A percentile compares a stretch with the other conserved stretches of the same genome.
phyloP scores from a whole-genome alignment of 2,329 filamentous ascomycete genomes.

The Arthrocladium fulminans region DNA sequence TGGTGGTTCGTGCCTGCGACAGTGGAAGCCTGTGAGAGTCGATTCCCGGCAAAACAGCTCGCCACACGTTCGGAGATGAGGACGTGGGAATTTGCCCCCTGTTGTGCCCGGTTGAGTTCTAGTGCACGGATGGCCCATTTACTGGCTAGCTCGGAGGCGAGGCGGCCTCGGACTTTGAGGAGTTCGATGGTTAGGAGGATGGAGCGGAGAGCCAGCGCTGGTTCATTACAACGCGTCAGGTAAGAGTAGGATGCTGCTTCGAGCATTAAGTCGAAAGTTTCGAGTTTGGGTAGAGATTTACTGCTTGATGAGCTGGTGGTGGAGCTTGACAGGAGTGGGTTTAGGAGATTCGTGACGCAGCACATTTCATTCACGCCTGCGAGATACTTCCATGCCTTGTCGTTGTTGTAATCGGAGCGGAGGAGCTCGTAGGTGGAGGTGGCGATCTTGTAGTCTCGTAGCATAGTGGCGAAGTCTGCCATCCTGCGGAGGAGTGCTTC shows the following conservation, averaged over 20 bases:
- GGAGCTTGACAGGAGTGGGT: slow-evolving; percentile 43
- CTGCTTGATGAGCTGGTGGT: slow-evolving; percentile 33
- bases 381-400: slow-evolving; percentile 95
- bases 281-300: slow-evolving; percentile 66
- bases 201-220: slow-evolving; percentile 72
- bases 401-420: slow-evolving; percentile 78
- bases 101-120: slow-evolving; percentile 66
- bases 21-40: neutral
- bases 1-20: slow-evolving; percentile 47
- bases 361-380: slow-evolving; percentile 94
- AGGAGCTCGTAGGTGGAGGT: slow-evolving; percentile 87
- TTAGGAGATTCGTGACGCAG: slow-evolving; percentile 71
- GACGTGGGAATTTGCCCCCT: slow-evolving; percentile 58
- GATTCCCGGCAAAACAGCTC: slow-evolving; percentile 68
- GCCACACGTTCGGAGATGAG: slow-evolving; percentile 79
- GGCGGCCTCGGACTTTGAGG: slow-evolving; percentile 67
- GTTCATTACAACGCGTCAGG: slow-evolving; percentile 68
- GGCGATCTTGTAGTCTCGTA: slow-evolving; percentile 89
- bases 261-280: slow-evolving; percentile 76
- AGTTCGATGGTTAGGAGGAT: slow-evolving; percentile 72
- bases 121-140: slow-evolving; percentile 74
- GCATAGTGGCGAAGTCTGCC: slow-evolving; percentile 93
- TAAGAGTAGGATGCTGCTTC: slow-evolving; percentile 91
- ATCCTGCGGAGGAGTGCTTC: slow-evolving; percentile 90
- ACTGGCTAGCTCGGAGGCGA: slow-evolving; percentile 75